A percentile compares a stretch with the other conserved stretches of the same genome.
Evolutionary conservation across 352 stramenopile genomes (phyloP).

Genomic region (Globisporangium polare): DNA sequence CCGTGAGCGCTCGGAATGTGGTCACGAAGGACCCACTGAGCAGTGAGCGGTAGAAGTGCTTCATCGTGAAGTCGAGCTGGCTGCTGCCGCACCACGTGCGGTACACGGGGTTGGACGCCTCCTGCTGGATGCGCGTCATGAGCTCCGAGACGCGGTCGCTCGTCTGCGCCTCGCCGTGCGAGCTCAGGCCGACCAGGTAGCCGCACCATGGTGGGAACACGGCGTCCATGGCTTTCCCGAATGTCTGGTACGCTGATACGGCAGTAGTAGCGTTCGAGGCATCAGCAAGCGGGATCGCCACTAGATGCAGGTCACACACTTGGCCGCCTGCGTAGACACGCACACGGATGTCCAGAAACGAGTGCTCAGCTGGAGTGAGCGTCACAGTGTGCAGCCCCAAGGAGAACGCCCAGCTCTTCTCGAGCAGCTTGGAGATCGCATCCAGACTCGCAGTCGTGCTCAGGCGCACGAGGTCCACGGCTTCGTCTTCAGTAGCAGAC

Average conservation of each 20-base stretch:
- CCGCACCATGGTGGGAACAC: slow-evolving; percentile 37
- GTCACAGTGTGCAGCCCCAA: slow-evolving; percentile 28
- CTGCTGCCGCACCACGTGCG: slow-evolving; percentile 27
- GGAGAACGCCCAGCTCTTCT: slow-evolving; percentile 43
- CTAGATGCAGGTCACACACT: slow-evolving; percentile 38
- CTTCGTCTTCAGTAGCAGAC: slow-evolving; percentile 15
- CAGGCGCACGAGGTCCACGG: slow-evolving; percentile 30
- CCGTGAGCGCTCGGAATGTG: slow-evolving; percentile 25
- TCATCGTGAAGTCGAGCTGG: slow-evolving; percentile 33
- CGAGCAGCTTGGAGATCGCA: slow-evolving; percentile 29
- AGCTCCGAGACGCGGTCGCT: slow-evolving; percentile 24
- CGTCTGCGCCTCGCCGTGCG: slow-evolving; percentile 31
- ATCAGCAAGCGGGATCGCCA: slow-evolving; percentile 34
- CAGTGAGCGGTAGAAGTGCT: slow-evolving; percentile 40
- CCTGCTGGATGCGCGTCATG: slow-evolving; percentile 25
- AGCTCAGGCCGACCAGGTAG: slow-evolving; percentile 31
- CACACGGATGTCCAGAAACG: slow-evolving; percentile 40
- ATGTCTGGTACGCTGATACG: slow-evolving; percentile 24
- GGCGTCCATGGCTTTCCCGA: slow-evolving; percentile 28
- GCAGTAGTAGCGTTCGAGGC: slow-evolving; percentile 4
- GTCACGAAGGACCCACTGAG: slow-evolving; percentile 36
- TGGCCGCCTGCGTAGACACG: slow-evolving; percentile 28
- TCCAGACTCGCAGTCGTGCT: slow-evolving; percentile 37
- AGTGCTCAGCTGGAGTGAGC: slow-evolving; percentile 20
- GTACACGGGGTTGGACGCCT: slow-evolving; percentile 25